Evolutionary conservation across 805 yeast species (phyloP).

Genomic region (Yueomyces sp.): DNA sequence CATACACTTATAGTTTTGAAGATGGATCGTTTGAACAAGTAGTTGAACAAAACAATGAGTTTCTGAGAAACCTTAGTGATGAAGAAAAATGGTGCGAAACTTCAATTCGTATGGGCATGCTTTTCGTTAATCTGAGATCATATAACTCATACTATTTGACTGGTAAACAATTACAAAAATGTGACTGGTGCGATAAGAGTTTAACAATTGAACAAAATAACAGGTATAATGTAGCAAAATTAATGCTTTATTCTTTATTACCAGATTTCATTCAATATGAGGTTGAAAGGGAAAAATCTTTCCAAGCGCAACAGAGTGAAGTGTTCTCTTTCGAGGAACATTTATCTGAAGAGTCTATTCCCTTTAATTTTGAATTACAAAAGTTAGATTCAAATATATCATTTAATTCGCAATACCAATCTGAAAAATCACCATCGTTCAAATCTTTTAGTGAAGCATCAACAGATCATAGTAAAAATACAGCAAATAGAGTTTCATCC

Average conservation of each 20-base stretch:
- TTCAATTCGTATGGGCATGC: conserved; percentile 60
- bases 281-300: neutral
- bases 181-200: neutral
- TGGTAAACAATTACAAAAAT: neutral
- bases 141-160: neutral
- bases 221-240: conserved; percentile 40
- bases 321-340: too few species aligned
- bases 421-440: too few species aligned
- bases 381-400: too few species aligned
- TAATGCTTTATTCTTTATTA: conserved; percentile 51
- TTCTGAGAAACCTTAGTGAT: conserved; percentile 47
- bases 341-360: too few species aligned
- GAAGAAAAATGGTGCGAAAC: conserved; percentile 79
- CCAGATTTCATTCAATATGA: conserved; percentile 35
- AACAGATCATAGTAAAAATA: too few species aligned
- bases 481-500: too few species aligned
- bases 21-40: conserved; percentile 7
- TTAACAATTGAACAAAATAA: conserved; percentile 9
- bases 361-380: too few species aligned
- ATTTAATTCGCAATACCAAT: too few species aligned
- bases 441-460: too few species aligned
- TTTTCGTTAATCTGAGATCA: conserved; percentile 33
- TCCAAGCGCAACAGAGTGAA: too few species aligned
- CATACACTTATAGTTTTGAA: conserved; percentile 30
- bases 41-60: conserved; percentile 22